These are phyloP conservation scores for Globisporangium lucens DNA, from an alignment of 352 stramenopile genomes.

Conservation along the genomic window DNA sequence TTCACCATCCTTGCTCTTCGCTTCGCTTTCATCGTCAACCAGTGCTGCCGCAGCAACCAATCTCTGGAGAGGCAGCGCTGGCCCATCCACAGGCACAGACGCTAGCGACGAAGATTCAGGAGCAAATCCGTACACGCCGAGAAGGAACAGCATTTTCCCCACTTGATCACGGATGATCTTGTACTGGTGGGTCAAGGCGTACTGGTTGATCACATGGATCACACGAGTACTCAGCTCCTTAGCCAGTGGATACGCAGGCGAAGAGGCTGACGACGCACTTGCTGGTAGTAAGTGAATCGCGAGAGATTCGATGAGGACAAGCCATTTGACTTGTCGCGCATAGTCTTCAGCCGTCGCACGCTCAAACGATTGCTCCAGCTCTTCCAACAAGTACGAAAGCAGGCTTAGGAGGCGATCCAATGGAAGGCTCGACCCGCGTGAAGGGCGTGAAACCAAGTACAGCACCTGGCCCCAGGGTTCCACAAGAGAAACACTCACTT, in stretches of 20 bases:
- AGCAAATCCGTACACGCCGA: conserved; percentile 24
- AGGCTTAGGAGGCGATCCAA: conserved; percentile 25
- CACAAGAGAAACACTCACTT: conserved; percentile 56
- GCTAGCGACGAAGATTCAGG: conserved; percentile 7
- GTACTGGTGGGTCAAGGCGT: conserved; percentile 67
- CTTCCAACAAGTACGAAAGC: conserved; percentile 32
- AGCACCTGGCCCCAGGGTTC: conserved; percentile 58
- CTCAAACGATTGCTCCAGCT: conserved; percentile 58
- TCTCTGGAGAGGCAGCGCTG: conserved; percentile 13
- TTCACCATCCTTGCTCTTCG: conserved; percentile 6
- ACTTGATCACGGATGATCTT: conserved; percentile 74
- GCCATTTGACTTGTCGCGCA: conserved; percentile 72
- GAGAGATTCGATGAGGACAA: conserved; percentile 51
- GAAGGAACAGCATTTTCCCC: conserved; percentile 55
- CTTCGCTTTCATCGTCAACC: not conserved
- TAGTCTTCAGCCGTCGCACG: conserved; percentile 63
- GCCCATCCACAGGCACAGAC: conserved; percentile 9
- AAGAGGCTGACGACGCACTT: conserved; percentile 6
- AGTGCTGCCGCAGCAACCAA: conserved; percentile 15
- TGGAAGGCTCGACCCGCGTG: conserved; percentile 16
- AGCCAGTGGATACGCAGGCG: conserved; percentile 12
- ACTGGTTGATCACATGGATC: conserved; percentile 37
- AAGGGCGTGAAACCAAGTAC: conserved; percentile 42
- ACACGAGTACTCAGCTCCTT: conserved; percentile 28
- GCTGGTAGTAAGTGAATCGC: conserved; percentile 43